A percentile compares a stretch with the other conserved stretches of the same genome.
phyloP scores from a whole-genome alignment of 805 yeast species.

The Teunomyces stri region DNA sequence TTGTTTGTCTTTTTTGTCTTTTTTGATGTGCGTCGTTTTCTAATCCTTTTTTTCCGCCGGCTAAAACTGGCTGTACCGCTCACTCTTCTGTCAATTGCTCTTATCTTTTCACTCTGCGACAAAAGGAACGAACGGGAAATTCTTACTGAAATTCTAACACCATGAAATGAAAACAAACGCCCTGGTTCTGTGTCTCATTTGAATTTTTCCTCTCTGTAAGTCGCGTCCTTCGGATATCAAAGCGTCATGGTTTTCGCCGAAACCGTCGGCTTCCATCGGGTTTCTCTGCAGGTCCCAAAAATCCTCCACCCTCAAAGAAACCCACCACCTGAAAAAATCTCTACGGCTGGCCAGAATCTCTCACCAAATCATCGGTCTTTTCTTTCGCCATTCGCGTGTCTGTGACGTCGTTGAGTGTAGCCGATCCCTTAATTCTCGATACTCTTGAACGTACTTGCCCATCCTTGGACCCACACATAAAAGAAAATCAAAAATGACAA shows the following conservation, averaged over 20 bases:
- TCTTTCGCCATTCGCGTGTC: constrained; percentile 5
- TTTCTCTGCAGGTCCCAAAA: constrained; percentile 2
- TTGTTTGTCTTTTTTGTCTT: neutral
- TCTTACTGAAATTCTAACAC: too few species aligned
- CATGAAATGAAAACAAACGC: too few species aligned
- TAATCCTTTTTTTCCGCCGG: neutral
- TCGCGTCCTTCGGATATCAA: too few species aligned
- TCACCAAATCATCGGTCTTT: neutral
- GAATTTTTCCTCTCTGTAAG: too few species aligned
- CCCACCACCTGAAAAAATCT: constrained; percentile 1
- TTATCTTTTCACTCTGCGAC: too few species aligned
- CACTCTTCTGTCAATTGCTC: too few species aligned
- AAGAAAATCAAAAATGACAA: neutral
- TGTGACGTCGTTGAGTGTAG: constrained; percentile 2
- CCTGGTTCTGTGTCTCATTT: too few species aligned
- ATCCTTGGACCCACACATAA: neutral
- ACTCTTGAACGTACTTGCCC: neutral
- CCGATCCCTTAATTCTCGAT: neutral
- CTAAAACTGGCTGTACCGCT: too few species aligned
- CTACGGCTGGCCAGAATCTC: constrained; percentile 1
- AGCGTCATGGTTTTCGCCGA: constrained; percentile 1
- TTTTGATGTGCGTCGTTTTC: neutral
- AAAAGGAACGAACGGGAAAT: too few species aligned
- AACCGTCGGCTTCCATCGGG: constrained; percentile 2
- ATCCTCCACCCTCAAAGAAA: neutral